Evolutionary conservation across 202 grass and related monocot genomes (phyloP).

Genomic region (Zizania palustris): DNA sequence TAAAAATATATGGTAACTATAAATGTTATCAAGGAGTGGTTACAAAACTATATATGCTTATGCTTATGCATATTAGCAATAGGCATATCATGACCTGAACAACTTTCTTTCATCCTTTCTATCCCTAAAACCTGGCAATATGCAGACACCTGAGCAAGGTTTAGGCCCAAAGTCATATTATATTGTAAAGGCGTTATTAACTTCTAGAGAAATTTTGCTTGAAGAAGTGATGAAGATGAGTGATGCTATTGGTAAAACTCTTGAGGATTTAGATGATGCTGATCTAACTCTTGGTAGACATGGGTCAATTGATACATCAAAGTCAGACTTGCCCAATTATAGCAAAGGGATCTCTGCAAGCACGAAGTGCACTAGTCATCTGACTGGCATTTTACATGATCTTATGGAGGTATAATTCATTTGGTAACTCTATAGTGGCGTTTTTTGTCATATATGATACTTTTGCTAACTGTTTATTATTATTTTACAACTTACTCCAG

Average conservation of each 20-base stretch:
- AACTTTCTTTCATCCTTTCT: background rate
- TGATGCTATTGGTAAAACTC: slow-evolving; percentile 56
- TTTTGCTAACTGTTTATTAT: slow-evolving; percentile 37
- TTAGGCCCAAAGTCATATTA: slow-evolving; percentile 59
- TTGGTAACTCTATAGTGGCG: background rate
- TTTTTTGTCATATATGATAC: slow-evolving; percentile 17
- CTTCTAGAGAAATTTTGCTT: slow-evolving; percentile 77
- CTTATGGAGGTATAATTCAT: slow-evolving; percentile 67
- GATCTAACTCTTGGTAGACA: slow-evolving; percentile 76
- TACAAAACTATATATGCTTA: slow-evolving; percentile 6
- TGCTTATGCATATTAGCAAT: background rate
- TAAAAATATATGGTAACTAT: background rate
- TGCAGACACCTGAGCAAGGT: slow-evolving; percentile 54
- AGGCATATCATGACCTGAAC: background rate
- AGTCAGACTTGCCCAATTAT: slow-evolving; percentile 46
- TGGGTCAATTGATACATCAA: slow-evolving; percentile 60
- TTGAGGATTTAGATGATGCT: slow-evolving; percentile 63
- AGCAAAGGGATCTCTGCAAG: slow-evolving; percentile 39
- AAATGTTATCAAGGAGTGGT: slow-evolving; percentile 1
- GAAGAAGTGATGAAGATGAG: slow-evolving; percentile 76
- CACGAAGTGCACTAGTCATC: slow-evolving; percentile 55
- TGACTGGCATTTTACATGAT: slow-evolving; percentile 65
- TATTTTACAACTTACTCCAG: slow-evolving; percentile 54
- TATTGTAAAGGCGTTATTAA: slow-evolving; percentile 67
- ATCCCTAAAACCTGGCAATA: background rate